Conservation (phyloP, 2,329 filamentous ascomycete species). For the Sporothrix inflata region DNA sequence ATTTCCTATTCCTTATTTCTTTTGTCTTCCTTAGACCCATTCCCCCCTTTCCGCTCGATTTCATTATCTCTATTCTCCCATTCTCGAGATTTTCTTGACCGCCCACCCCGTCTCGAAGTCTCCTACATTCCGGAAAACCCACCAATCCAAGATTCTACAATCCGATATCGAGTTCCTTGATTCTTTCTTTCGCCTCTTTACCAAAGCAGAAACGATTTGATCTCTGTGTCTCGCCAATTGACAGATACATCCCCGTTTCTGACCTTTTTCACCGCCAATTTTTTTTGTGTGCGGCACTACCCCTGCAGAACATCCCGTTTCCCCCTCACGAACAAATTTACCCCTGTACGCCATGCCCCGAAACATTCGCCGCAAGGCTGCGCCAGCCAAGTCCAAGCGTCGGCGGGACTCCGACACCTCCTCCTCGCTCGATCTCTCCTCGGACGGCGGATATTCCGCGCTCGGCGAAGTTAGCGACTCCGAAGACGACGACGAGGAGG, state of each 20-base stretch:
- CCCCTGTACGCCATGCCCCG: slow-evolving; percentile 52
- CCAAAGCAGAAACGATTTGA: not conserved
- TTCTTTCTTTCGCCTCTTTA: not conserved
- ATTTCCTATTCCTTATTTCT: slow-evolving; percentile 27
- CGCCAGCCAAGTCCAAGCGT: slow-evolving; percentile 48
- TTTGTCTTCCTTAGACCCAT: slow-evolving; percentile 27
- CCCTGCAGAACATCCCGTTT: slow-evolving; percentile 19
- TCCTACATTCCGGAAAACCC: not conserved
- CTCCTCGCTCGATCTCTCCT: slow-evolving; percentile 62
- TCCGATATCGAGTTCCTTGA: not conserved
- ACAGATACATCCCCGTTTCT: not conserved
- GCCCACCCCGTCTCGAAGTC: not conserved
- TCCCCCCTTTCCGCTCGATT: not conserved
- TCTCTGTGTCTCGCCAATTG: not conserved
- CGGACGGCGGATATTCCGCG: slow-evolving; percentile 72
- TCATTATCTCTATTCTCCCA: not conserved
- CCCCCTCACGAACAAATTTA: slow-evolving; percentile 31
- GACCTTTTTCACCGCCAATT: slow-evolving; percentile 45
- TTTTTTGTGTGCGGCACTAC: slow-evolving; percentile 34
- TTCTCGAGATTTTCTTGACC: slow-evolving; percentile 4
- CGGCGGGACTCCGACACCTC: slow-evolving; percentile 57
- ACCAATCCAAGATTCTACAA: not conserved
- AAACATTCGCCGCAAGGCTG: slow-evolving; percentile 55
- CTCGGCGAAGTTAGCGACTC: slow-evolving; percentile 80
- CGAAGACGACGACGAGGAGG: slow-evolving; percentile 76